Evolutionary conservation across 2,329 filamentous ascomycete species (phyloP).

Genomic region (Colletotrichum noveboracense): DNA sequence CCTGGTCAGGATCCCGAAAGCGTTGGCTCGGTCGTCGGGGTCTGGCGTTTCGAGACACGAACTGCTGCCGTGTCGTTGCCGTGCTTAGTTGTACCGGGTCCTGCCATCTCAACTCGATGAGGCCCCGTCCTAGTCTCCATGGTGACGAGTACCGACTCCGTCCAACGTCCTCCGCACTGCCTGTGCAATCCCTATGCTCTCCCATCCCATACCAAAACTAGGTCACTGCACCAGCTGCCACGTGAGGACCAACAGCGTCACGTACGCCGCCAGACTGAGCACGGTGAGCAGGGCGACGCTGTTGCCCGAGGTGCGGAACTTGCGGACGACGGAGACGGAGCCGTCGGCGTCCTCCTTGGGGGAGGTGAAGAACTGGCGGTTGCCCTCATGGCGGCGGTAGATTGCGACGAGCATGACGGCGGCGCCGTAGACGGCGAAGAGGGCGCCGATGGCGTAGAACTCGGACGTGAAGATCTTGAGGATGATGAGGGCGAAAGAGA

Average conservation of each 20-base stretch:
- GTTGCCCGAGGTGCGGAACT: conserved; percentile 69
- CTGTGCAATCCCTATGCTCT: background rate
- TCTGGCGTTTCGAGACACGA: background rate
- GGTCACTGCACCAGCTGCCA: conserved; percentile 43
- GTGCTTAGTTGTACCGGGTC: background rate
- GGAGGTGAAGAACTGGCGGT: conserved; percentile 86
- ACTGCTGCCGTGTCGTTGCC: background rate
- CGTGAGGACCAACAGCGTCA: conserved; percentile 61
- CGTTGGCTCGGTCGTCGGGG: background rate
- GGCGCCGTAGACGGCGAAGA: conserved; percentile 91
- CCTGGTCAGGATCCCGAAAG: background rate
- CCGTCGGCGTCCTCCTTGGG: conserved; percentile 34
- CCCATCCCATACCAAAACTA: background rate
- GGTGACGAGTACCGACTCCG: background rate
- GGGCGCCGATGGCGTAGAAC: conserved; percentile 95
- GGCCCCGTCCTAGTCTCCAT: background rate
- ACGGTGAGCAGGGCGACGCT: conserved; percentile 63
- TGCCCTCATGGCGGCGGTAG: conserved; percentile 89
- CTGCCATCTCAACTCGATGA: background rate
- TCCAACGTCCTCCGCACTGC: background rate
- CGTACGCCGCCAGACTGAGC: conserved; percentile 63
- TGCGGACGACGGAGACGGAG: conserved; percentile 46
- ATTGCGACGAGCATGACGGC: conserved; percentile 83
- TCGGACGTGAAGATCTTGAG: conserved; percentile 96
- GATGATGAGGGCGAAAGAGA: conserved; percentile 92